Base-by-base conservation (phyloP, 2,329 filamentous ascomycete species). In the Fusarium haematococcum region DNA sequence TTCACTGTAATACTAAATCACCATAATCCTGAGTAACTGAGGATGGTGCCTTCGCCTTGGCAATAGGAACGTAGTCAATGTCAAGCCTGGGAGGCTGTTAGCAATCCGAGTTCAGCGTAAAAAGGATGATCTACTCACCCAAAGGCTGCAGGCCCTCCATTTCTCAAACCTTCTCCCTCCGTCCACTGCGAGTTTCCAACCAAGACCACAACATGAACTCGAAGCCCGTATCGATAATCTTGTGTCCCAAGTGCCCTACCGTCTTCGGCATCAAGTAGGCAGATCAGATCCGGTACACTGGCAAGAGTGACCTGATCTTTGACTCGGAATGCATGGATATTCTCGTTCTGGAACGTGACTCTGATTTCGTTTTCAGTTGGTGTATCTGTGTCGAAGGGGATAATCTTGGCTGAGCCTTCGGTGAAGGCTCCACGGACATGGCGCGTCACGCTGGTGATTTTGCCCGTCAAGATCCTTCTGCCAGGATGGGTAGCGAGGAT, bases 281-380 rank as follows among this genome's bases (percentile, higher is more conserved):
- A 67, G 14, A 75, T 67, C 0, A 75, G 71, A 35, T 75, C 73
- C 5, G 73, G 73, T 0, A 75, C 73, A 6, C 56, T 59, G 5
- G 56, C 56, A 25, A 59, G 35, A 0, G 56, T 59, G 23, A 6
- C 18, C 16, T 59, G 20, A 2, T 30, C 35, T 13, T 59, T 27
- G 11, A 30, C 23, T 6, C 32, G 16, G 23, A 59, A 41, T 0
- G 35, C 23, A 6, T 41, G 56, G 4, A 59, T 59, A 2, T 59
- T 59, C 16, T 59, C 56, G 35, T 59, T 59, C 10, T 59, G 56
- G 4, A 59, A 59, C 2, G 35, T 59, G 56, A 41, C 6, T 20
- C 5, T 27, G 16, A 59, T 39, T 27, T 27, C 56, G 1, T 30
- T 11, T 4, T 25, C 2, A 0, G 56, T 6, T 6, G 33, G 20